Evolutionary conservation across 2,329 filamentous ascomycete species (phyloP), one percentile per base, ranked within the genome.

Genomic region (Penicillium sp.): DNA sequence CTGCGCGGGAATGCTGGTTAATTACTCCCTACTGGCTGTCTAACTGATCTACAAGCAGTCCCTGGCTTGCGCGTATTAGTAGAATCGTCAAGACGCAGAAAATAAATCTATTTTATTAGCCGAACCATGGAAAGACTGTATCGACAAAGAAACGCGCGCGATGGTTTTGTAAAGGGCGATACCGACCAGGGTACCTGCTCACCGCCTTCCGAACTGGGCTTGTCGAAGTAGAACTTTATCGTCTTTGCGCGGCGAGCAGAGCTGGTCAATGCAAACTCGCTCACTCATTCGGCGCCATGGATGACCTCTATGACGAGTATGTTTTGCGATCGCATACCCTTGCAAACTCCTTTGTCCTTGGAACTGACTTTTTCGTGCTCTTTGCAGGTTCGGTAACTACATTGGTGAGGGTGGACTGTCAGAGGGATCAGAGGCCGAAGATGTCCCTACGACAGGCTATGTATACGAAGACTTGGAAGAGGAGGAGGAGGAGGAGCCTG

Each of bases 301-400:
- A 97, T 80, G 92, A 97, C 76, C 86, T 97, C 66, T 97, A 97
- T 74, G 93, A 97, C 78, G 93, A 97, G 90, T 95, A 79, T 63
- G 64, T 60, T 52, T 40, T 23, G 9, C 7, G 24, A 14, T 11
- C 38, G 20, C 35, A 30, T 9, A 20, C 18, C 8, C 8, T 18
- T 18, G 12, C 16, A n/a, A 12, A 47, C 3, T 24, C 24, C 2
- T 47, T 47, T 14, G 9, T 21, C 12, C 23, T 23, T 14, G 28
- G 26, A 20, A 16, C 49, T 52, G 21, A 52, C 35, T 21, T 40
- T 6, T 12, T 38, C 30, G 30, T 23, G 5, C 47, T 50, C 35
- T 40, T 47, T 50, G 51, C 64, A 95, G 91, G 81, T 97, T 97
- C 78, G 93, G 93, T 69, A 97, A 97, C 79, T 97, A 94, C 77